Percentiles rank a stretch among this genome's conserved stretches.
phyloP scores from a whole-genome alignment of 2,329 filamentous ascomycete species.

The Scolecobasidium constrictum region DNA sequence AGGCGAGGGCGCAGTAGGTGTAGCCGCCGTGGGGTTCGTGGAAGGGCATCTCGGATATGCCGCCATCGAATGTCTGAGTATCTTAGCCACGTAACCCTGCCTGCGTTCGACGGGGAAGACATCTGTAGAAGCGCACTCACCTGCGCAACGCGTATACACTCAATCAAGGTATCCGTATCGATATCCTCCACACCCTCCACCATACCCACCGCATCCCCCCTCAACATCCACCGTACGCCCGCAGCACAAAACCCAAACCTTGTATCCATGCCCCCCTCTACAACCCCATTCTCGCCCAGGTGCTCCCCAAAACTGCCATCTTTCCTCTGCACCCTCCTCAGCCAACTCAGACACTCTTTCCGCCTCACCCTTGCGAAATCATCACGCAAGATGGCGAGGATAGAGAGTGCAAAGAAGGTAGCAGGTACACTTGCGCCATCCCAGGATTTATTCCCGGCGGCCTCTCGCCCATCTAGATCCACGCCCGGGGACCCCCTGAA shows the following conservation, averaged over 20 bases:
- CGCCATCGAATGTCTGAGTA: constrained; percentile 67
- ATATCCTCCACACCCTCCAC: constrained; percentile 58
- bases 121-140: constrained; percentile 17
- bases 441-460: constrained; percentile 44
- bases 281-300: constrained; percentile 44
- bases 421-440: constrained; percentile 77
- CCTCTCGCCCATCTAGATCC: constrained; percentile 37
- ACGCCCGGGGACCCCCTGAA: constrained; percentile 79
- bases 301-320: constrained; percentile 92
- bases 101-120: background rate
- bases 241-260: constrained; percentile 80
- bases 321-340: constrained; percentile 61
- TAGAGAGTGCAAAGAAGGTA: constrained; percentile 77
- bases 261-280: constrained; percentile 76
- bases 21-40: constrained; percentile 86
- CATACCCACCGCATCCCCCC: constrained; percentile 47
- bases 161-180: constrained; percentile 56
- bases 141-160: constrained; percentile 56
- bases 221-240: constrained; percentile 70
- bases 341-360: constrained; percentile 58
- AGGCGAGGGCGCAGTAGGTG: constrained; percentile 76
- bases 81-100: constrained; percentile 6
- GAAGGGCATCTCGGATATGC: constrained; percentile 65
- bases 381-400: constrained; percentile 56
- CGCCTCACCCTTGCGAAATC: constrained; percentile 54